These are phyloP conservation scores for Colletotrichum sublineola DNA, from an alignment of 2,329 filamentous ascomycete species.

Conservation along the genomic window DNA sequence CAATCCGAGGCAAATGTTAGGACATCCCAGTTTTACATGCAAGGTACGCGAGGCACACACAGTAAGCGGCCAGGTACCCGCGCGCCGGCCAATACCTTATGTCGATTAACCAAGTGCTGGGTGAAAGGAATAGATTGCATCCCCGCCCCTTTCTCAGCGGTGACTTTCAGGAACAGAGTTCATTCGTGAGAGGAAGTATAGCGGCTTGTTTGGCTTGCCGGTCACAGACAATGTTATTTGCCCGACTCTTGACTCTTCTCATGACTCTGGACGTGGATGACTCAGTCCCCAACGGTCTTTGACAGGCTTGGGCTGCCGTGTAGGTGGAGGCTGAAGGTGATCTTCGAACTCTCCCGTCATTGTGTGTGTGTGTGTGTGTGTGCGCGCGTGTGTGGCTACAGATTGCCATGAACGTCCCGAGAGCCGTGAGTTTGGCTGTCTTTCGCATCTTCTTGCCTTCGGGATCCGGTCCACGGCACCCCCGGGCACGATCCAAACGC, in stretches of 20 bases:
- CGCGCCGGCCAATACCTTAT: constrained; percentile 12
- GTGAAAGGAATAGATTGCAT: constrained; percentile 16
- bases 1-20: not conserved
- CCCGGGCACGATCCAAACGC: not conserved
- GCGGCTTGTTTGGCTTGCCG: constrained; percentile 9
- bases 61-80: constrained; percentile 31
- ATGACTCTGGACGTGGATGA: not conserved
- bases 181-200: constrained; percentile 26
- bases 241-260: not conserved
- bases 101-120: constrained; percentile 22
- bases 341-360: constrained; percentile 12
- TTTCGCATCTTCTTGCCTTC: constrained; percentile 18
- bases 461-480: not conserved
- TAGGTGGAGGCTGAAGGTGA: not conserved
- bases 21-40: constrained; percentile 1
- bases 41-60: not conserved
- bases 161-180: constrained; percentile 10
- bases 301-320: constrained; percentile 3
- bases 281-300: not conserved
- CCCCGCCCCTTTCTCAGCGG: not conserved
- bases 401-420: constrained; percentile 20
- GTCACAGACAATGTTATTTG: not conserved
- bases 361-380: constrained; percentile 14
- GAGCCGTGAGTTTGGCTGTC: constrained; percentile 15
- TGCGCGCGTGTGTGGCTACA: constrained; percentile 4